A percentile compares a stretch with the other conserved stretches of the same genome.
Evolutionary conservation across 139 green algal species (phyloP).

Genomic region (Coelastrella sp.): DNA sequence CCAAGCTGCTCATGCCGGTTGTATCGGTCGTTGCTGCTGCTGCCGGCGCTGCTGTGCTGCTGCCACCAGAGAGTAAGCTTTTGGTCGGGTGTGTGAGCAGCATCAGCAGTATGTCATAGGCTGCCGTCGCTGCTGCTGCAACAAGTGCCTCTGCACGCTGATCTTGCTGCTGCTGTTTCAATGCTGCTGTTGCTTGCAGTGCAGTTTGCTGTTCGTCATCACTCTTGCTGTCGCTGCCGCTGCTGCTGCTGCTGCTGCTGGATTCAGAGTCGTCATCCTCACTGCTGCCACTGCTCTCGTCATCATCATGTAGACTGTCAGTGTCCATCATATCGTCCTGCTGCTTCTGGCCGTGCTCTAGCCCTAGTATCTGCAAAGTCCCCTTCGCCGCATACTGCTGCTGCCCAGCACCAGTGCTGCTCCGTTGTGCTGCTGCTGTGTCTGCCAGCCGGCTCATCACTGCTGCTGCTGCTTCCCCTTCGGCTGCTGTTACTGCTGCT

Average conservation of each 20-base stretch:
- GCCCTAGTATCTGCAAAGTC: neutral
- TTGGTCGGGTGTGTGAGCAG: conserved; percentile 67
- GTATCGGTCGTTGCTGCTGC: conserved; percentile 13
- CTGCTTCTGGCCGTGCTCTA: neutral
- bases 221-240: neutral
- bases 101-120: conserved; percentile 57
- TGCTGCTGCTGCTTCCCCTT: conserved; percentile 25
- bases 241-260: neutral
- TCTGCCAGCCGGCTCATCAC: no score
- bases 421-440: no score
- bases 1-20: conserved; percentile 2
- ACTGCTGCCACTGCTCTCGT: conserved; percentile 7
- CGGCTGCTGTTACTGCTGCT: no score
- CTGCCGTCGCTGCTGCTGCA: conserved; percentile 44
- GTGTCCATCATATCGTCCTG: neutral
- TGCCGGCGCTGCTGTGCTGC: neutral
- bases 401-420: neutral
- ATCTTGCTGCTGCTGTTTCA: neutral
- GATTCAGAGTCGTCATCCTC: neutral
- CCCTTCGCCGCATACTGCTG: neutral
- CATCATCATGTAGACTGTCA: neutral
- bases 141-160: neutral
- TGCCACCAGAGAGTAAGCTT: conserved; percentile 52
- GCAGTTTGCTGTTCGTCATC: neutral
- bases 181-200: neutral